A percentile compares a stretch with the other conserved stretches of the same genome.
phyloP scores from a whole-genome alignment of 2,329 filamentous ascomycete species.

The Ilyonectria destructans region DNA sequence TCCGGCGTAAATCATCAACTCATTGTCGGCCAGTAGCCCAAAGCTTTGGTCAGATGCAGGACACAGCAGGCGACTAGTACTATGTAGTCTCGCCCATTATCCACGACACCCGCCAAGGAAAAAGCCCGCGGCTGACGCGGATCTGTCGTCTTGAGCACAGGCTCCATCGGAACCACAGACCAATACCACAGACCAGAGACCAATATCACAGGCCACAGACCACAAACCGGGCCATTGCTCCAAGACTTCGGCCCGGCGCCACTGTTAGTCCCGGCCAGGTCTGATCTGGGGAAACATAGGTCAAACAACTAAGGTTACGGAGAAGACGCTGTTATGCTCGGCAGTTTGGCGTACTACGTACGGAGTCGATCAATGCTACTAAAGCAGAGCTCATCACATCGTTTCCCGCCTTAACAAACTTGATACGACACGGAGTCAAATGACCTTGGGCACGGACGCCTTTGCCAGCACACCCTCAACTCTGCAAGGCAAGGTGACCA shows the following conservation, averaged over 20 bases:
- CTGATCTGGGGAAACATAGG: not conserved
- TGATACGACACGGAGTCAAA: conserved; percentile 5
- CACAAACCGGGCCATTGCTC: conserved; percentile 12
- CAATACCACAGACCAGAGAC: not conserved
- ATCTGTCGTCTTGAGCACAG: not conserved
- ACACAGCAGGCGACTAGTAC: conserved; percentile 17
- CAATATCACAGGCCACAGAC: not conserved
- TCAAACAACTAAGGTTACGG: not conserved
- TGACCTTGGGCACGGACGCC: conserved; percentile 3
- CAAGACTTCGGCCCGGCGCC: not conserved
- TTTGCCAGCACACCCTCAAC: conserved; percentile 4
- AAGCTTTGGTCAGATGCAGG: conserved; percentile 1
- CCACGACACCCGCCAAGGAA: not conserved
- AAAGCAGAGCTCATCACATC: not conserved
- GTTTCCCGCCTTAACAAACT: not conserved
- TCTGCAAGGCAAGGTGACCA: conserved; percentile 9
- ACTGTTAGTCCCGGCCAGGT: not conserved
- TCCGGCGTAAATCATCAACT: conserved; percentile 1
- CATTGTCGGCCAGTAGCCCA: not conserved
- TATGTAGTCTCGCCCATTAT: conserved; percentile 10
- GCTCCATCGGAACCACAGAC: not conserved
- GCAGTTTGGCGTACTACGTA: no score
- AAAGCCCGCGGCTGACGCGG: conserved; percentile 16
- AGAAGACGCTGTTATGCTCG: not conserved
- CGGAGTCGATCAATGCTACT: not conserved